A percentile compares a stretch with the other conserved stretches of the same genome.
Conservation (phyloP, 2,329 filamentous ascomycete species). For the Proliferodiscus dingleyae region DNA sequence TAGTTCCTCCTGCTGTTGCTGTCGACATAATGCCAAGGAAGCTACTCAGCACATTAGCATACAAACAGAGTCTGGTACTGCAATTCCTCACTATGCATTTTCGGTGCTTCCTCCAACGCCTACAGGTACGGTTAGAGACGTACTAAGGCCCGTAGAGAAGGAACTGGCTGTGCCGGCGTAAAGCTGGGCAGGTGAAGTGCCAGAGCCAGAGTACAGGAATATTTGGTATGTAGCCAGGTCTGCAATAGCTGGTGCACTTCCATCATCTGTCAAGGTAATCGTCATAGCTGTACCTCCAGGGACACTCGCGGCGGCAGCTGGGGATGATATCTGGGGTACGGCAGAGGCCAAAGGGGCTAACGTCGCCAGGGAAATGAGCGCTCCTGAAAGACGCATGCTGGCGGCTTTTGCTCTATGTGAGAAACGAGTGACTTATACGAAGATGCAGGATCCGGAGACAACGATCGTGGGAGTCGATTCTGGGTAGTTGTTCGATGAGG, state of each 20-base stretch:
- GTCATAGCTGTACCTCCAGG: slow-evolving; percentile 45
- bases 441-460: background rate
- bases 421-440: slow-evolving; percentile 21
- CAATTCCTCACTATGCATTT: slow-evolving; percentile 31
- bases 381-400: slow-evolving; percentile 21
- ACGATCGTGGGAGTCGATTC: background rate
- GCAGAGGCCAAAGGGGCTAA: slow-evolving; percentile 22
- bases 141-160: slow-evolving; percentile 20
- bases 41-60: slow-evolving; percentile 33
- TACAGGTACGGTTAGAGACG: slow-evolving; percentile 25
- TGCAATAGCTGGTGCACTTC: slow-evolving; percentile 42
- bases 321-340: slow-evolving; percentile 44
- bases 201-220: slow-evolving; percentile 56
- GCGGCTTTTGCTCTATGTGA: background rate
- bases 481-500: too few species aligned
- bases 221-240: slow-evolving; percentile 52
- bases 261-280: slow-evolving; percentile 53
- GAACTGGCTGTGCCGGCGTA: slow-evolving; percentile 37
- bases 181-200: slow-evolving; percentile 41
- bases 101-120: slow-evolving; percentile 22
- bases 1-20: slow-evolving; percentile 47
- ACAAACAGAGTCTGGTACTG: background rate
- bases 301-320: slow-evolving; percentile 46
- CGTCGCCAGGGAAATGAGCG: slow-evolving; percentile 19
- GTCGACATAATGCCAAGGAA: slow-evolving; percentile 56